Base-by-base conservation (phyloP, 306 rosid genomes). In the Vicia faba region DNA sequence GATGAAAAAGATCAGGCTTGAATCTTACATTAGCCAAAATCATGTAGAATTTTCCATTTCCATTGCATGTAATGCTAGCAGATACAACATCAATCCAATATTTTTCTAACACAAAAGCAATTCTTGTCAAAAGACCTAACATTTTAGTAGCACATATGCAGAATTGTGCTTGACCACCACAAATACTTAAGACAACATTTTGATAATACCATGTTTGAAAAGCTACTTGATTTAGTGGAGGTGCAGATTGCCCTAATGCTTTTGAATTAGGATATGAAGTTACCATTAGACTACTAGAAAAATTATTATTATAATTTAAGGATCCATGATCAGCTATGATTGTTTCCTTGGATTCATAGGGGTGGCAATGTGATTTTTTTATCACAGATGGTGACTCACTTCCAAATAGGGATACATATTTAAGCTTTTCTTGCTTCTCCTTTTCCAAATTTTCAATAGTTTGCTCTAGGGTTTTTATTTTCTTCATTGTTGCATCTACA, bases 401-500 rank as follows among this genome's bases (percentile, higher is more conserved):
- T 9, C 28, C 65, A 19, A 48, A 16, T 8, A 67, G 12, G 1
- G 50, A 14, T 26, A 31, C 29, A 4, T 64, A 56, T 41, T 73
- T 78, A 28, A 82, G 20, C 77, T 63, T 83, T 35, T 89, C 91
- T 4, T 46, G 67, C 57, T 86, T 92, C 29, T 61, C 78, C 29
- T 80, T 86, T 18, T 87, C 75, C 0, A 89, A 79, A 53, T 75
- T 59, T n/a, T 84, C 67, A 3, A 81, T 73, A 18, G 73, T 80
- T 6, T 73, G 12, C 43, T 87, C 35, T 2, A 87, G 80, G 64
- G 11, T 16, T 71, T 75, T 61, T 5, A 89, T 86, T 83, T 77
- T 72, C 14, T 44, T 86, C 71, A 84, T 82, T n/a, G 96, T 87
- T 75, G 86, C 96, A 38, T 87, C 97, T 12, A 93, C 85, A n/a